These are phyloP conservation scores for Cupressus sempervirens DNA, from an alignment of 75 land plant species.

Conservation along the genomic window DNA sequence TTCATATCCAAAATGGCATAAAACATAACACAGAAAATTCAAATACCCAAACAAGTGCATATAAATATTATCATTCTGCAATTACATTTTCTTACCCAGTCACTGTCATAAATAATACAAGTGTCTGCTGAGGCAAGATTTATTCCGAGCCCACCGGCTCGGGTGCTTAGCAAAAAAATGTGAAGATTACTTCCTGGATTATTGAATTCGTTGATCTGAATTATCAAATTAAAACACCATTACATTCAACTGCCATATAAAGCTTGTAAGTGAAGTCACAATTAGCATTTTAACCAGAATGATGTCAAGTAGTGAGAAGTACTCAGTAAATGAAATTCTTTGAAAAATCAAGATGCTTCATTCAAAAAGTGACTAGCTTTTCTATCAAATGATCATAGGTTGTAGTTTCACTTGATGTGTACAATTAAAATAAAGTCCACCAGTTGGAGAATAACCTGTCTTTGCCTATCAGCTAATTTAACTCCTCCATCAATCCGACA, in stretches of 20 bases:
- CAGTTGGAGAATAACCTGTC: constrained; percentile 41
- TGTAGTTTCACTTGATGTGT: not conserved
- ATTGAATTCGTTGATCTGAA: constrained; percentile 81
- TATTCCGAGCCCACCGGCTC: constrained; percentile 50
- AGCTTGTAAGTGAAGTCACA: not conserved
- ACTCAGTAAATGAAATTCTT: not conserved
- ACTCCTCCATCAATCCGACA: constrained; percentile 87
- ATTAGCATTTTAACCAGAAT: not conserved
- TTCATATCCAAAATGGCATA: not conserved
- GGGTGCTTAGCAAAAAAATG: constrained; percentile 38
- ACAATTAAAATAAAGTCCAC: not conserved
- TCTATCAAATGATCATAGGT: not conserved
- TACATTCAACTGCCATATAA: not conserved
- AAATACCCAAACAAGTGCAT: not conserved
- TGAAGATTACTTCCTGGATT: constrained; percentile 18
- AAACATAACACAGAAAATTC: not conserved
- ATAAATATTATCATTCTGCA: not conserved
- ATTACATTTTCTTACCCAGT: constrained; percentile 23
- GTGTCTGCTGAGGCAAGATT: constrained; percentile 45
- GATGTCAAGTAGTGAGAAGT: not conserved
- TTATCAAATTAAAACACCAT: not conserved
- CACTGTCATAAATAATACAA: constrained; percentile 43
- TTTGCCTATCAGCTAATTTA: constrained; percentile 58
- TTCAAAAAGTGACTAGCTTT: not conserved
- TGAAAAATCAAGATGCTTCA: not conserved